phyloP scores from a whole-genome alignment of 192 early-diverging fungal species.

The Mortierella alpina region DNA sequence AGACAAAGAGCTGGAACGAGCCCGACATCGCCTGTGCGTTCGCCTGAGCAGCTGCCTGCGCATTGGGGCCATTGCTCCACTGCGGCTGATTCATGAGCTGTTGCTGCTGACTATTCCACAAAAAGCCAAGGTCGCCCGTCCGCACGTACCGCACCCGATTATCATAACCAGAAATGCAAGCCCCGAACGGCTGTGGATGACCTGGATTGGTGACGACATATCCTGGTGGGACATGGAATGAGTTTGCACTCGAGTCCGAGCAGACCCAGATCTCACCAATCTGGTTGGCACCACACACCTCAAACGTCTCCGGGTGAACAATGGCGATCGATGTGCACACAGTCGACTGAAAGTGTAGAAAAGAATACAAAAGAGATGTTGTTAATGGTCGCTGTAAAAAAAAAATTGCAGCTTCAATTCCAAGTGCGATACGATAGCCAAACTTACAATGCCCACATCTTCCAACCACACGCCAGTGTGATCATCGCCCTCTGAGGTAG shows the following conservation, averaged over 20 bases:
- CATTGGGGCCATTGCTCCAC: too few species aligned
- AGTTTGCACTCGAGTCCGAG: conserved; percentile 63
- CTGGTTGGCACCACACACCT: conserved; percentile 70
- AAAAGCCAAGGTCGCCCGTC: conserved; percentile 86
- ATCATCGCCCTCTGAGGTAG: conserved; percentile 59
- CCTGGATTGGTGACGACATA: conserved; percentile 4
- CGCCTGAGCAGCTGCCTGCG: not conserved
- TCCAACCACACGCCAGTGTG: conserved; percentile 67
- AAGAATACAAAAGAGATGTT: not conserved
- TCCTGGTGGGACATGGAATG: conserved; percentile 48
- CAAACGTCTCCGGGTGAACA: conserved; percentile 80
- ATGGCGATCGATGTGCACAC: conserved; percentile 80
- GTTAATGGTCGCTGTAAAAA: not conserved
- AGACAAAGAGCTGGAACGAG: conserved; percentile 71
- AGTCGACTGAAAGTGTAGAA: conserved; percentile 8
- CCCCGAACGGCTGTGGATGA: conserved; percentile 48
- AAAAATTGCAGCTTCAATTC: not conserved
- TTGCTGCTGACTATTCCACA: conserved; percentile 73
- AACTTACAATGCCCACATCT: conserved; percentile 72
- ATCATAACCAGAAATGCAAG: conserved; percentile 68
- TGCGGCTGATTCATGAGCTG: not conserved
- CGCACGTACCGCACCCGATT: conserved; percentile 71
- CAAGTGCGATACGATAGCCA: not conserved
- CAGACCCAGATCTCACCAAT: conserved; percentile 92
- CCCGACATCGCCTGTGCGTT: conserved; percentile 56